These are phyloP conservation scores for Halophytophthora batemanensis DNA, from an alignment of 352 stramenopile species.

Conservation along the genomic window DNA sequence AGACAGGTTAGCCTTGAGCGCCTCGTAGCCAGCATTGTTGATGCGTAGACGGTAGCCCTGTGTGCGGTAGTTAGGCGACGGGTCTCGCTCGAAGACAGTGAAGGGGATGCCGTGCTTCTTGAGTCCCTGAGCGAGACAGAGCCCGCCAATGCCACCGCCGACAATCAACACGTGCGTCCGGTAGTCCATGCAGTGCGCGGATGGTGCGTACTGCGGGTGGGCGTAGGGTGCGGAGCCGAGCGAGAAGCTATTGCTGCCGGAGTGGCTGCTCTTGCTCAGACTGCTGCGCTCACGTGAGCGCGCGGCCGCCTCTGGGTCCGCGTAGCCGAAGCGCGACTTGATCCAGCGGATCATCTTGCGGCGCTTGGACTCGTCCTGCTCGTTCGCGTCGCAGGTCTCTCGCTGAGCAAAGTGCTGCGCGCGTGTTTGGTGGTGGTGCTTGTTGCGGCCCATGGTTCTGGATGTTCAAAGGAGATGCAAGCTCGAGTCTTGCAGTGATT, in stretches of 20 bases:
- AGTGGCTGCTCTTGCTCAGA: slow-evolving; percentile 18
- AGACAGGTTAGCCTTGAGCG: slow-evolving; percentile 44
- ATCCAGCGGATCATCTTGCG: slow-evolving; percentile 63
- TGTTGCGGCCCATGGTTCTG: slow-evolving; percentile 16
- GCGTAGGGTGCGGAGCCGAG: slow-evolving; percentile 1
- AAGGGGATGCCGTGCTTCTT: slow-evolving; percentile 60
- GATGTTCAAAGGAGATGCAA: not conserved
- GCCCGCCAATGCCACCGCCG: slow-evolving; percentile 49
- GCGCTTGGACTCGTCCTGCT: slow-evolving; percentile 47
- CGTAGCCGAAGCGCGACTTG: slow-evolving; percentile 43
- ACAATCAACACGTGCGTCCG: slow-evolving; percentile 42
- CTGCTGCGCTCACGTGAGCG: slow-evolving; percentile 15
- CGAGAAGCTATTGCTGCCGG: slow-evolving; percentile 16
- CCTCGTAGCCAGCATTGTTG: slow-evolving; percentile 55
- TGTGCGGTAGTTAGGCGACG: slow-evolving; percentile 54
- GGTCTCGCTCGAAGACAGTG: slow-evolving; percentile 65
- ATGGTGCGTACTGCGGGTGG: slow-evolving; percentile 16
- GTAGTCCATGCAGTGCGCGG: slow-evolving; percentile 14
- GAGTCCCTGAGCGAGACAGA: slow-evolving; percentile 61
- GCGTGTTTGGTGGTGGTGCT: slow-evolving; percentile 20
- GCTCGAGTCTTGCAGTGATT: not conserved
- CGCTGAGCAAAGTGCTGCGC: slow-evolving; percentile 41
- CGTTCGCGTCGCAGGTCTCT: slow-evolving; percentile 23
- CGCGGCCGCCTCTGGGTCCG: slow-evolving; percentile 6
- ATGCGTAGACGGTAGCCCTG: slow-evolving; percentile 65